Evolutionary conservation across 257 asterid genomes (phyloP), one percentile per base, ranked within the genome.

Genomic region (Primulina eburnea): DNA sequence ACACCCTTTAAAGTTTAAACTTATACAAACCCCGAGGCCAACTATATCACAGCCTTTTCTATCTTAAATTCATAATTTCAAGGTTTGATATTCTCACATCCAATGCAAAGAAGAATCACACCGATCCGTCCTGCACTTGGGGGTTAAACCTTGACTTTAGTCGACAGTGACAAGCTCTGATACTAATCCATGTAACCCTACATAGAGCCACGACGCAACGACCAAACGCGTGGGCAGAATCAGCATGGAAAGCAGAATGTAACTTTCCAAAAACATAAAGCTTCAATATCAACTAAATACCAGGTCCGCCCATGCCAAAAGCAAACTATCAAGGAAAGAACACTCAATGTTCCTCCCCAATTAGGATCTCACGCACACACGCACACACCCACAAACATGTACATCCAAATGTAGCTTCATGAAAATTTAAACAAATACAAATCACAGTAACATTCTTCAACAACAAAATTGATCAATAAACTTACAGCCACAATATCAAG

Each of bases 401-500:
- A 35, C 35, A 32, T 6, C 35, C 6, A 32, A 32, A 32, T 32
- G 35, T 32, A 32, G 35, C 4, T 32, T 32, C 2, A 32, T 5
- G 35, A 32, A 32, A 32, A 32, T 32, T 32, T 32, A 6, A 32
- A 32, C 35, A 32, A 5, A 32, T 32, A 32, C 35, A 32, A 32
- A 32, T 5, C 35, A 32, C 4, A 32, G 6, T 32, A 32, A 32
- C 26, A 24, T 24, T 24, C 6, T 32, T 5, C 35, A 32, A 32
- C 35, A 32, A 32, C 35, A 32, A 32, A 35, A 35, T 35, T 35
- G 5, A 60, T 7, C 60, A 58, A 47, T 50, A 77, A 65, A 73
- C 96, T 10, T 62, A 92, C 98, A 33, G 98, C 88, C 12, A 89
- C 84, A 16, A 92, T 75, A 32, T 92, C 98, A 40, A 92, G 98